Conservation (phyloP, 1,284 basidiomycete species). For the Sporisorium graminicola region DNA sequence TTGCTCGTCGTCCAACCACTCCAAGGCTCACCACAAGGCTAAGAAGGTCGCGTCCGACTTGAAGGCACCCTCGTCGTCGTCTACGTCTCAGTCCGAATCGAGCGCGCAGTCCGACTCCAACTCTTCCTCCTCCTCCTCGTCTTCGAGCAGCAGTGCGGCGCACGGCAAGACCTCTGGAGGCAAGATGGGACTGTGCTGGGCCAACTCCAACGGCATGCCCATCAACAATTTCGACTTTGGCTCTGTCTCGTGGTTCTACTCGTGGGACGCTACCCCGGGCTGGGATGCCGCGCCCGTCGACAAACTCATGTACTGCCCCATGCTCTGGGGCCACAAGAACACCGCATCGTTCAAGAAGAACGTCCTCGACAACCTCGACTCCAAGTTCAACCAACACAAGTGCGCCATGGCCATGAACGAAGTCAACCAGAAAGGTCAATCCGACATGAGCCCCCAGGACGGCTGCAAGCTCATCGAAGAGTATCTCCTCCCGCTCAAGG, state of each 20-base stretch:
- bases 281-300: constrained; percentile 52
- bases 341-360: constrained; percentile 47
- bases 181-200: constrained; percentile 62
- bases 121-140: constrained; percentile 17
- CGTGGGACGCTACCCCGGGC: constrained; percentile 54
- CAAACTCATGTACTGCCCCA: constrained; percentile 63
- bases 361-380: constrained; percentile 50
- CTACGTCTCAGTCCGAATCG: constrained; percentile 14
- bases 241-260: constrained; percentile 61
- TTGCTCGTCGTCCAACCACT: constrained; percentile 28
- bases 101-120: constrained; percentile 10
- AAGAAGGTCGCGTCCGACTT: constrained; percentile 19
- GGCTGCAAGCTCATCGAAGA: constrained; percentile 58
- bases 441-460: constrained; percentile 49
- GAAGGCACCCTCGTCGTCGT: constrained; percentile 14
- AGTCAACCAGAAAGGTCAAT: constrained; percentile 60
- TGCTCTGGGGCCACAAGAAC: constrained; percentile 63
- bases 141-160: constrained; percentile 22
- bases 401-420: constrained; percentile 65
- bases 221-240: constrained; percentile 52
- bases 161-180: constrained; percentile 27
- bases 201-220: constrained; percentile 55
- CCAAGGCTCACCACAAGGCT: constrained; percentile 4
- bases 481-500: constrained; percentile 56
- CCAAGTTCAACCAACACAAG: constrained; percentile 54